Conservation (phyloP, 306 rosid genomes). For the Cyclanthera cordifolia region DNA sequence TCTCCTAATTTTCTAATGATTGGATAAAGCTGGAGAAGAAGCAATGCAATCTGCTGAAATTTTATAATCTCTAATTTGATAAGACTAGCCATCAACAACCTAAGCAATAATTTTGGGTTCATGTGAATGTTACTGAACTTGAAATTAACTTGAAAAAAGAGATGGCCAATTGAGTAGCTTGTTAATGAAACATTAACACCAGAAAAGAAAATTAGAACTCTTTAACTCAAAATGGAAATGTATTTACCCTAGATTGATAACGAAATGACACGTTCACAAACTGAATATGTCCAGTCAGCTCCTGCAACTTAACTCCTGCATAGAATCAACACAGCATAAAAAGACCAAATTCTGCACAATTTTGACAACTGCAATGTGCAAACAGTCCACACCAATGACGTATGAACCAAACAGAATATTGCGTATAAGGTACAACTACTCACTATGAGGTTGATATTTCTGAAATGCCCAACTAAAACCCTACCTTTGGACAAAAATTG, state of each 20-base stretch:
- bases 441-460: background rate
- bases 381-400: background rate
- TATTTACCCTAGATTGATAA: conserved; percentile 47
- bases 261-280: conserved; percentile 55
- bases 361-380: background rate
- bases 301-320: conserved; percentile 51
- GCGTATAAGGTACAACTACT: background rate
- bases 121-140: too few species aligned
- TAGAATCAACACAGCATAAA: conserved; percentile 17
- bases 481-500: conserved; percentile 54
- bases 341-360: background rate
- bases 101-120: too few species aligned
- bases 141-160: background rate
- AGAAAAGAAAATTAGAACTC: background rate
- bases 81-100: background rate
- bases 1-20: background rate
- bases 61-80: background rate
- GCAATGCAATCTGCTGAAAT: background rate
- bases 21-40: background rate
- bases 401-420: background rate
- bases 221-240: conserved; percentile 11
- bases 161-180: background rate
- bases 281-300: conserved; percentile 46
- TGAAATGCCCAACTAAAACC: conserved; percentile 6
- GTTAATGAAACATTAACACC: background rate